phyloP scores from a whole-genome alignment of 257 asterid species.

The Solanum ahanhuiri region DNA sequence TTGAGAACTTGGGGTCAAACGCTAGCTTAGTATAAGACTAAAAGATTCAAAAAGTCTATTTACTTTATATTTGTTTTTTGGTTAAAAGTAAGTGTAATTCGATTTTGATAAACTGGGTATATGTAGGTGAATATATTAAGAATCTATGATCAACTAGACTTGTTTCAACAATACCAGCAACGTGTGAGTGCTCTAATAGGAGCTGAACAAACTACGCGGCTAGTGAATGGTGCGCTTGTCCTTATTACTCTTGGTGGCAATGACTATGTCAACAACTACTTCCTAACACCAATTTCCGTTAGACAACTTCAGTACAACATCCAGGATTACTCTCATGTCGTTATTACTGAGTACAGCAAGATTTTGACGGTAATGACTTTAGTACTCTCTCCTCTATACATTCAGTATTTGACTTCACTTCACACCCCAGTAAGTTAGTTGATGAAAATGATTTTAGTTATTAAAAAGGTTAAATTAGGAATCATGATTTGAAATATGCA shows the following conservation, averaged over 20 bases:
- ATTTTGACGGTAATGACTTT: slow-evolving; percentile 29
- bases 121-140: slow-evolving; percentile 40
- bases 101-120: not conserved
- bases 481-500: not conserved
- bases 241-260: slow-evolving; percentile 74
- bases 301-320: slow-evolving; percentile 42
- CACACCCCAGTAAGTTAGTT: too few species aligned
- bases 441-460: too few species aligned
- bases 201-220: slow-evolving; percentile 13
- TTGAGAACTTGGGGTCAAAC: too few species aligned
- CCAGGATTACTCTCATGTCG: slow-evolving; percentile 27
- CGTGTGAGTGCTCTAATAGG: slow-evolving; percentile 46
- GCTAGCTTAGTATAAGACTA: too few species aligned
- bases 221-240: slow-evolving; percentile 48
- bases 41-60: not conserved
- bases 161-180: slow-evolving; percentile 34
- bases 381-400: not conserved
- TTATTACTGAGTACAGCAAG: slow-evolving; percentile 52
- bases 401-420: not conserved
- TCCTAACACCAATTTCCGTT: slow-evolving; percentile 34
- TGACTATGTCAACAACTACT: slow-evolving; percentile 75
- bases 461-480: not conserved
- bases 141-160: slow-evolving; percentile 28
- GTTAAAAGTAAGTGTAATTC: not conserved
- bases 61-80: not conserved